phyloP scores from a whole-genome alignment of 495 filamentous ascomycete species.

The Darksidea phi region DNA sequence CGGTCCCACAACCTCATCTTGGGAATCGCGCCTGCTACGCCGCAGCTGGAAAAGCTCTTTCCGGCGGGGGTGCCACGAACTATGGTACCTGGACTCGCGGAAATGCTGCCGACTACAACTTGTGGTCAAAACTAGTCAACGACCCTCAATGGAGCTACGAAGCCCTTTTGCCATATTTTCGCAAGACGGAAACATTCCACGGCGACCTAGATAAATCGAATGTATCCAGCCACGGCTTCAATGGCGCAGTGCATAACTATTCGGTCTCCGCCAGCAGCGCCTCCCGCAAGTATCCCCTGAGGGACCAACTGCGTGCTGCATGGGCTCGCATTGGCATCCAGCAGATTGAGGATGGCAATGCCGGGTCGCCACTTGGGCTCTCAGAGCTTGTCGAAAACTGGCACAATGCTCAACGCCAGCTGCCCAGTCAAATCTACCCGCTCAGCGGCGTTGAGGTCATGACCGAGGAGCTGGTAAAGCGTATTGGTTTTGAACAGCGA shows the following conservation, averaged over 20 bases:
- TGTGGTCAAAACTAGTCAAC: constrained; percentile 9
- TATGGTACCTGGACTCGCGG: constrained; percentile 24
- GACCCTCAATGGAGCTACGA: constrained; percentile 11
- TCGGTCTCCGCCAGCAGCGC: constrained; percentile 1
- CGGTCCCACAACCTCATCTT: constrained; percentile 42
- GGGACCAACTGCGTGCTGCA: neutral
- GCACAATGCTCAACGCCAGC: constrained; percentile 9
- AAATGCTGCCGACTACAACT: constrained; percentile 3
- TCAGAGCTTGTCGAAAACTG: constrained; percentile 8
- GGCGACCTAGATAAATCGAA: neutral
- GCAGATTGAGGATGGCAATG: constrained; percentile 8
- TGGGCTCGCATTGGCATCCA: constrained; percentile 3
- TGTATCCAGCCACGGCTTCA: constrained; percentile 2
- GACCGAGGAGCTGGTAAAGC: constrained; percentile 1
- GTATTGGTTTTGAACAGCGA: constrained; percentile 6
- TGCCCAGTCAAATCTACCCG: constrained; percentile 6
- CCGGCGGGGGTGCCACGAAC: constrained; percentile 12
- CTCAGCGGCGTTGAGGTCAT: constrained; percentile 5
- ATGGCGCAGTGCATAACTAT: neutral
- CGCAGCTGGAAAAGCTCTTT: constrained; percentile 21
- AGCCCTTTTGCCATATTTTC: constrained; percentile 22
- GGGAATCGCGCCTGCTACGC: constrained; percentile 40
- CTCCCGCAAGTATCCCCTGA: constrained; percentile 12
- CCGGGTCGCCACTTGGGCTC: constrained; percentile 1
- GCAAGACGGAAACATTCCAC: constrained; percentile 5